Conservation (phyloP, 140 eudicot genomes). For the Cichorium intybus region DNA sequence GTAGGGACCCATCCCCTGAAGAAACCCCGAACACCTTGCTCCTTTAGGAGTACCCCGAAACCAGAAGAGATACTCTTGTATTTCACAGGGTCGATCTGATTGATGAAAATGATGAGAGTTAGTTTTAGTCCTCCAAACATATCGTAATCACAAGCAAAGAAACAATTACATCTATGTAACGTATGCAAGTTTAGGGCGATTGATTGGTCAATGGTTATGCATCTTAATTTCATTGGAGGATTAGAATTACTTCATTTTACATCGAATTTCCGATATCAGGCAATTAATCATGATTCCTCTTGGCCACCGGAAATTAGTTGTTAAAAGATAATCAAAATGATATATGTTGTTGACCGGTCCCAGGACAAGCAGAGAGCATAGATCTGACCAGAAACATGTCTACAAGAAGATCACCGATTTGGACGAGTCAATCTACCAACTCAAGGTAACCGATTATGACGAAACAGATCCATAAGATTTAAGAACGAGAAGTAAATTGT, state of each 20-base stretch:
- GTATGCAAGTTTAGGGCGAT: not conserved
- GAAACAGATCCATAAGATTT: slow-evolving; percentile 1
- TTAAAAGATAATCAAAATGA: not conserved
- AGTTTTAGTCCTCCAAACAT: not conserved
- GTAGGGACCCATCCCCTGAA: slow-evolving; percentile 80
- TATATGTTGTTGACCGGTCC: not conserved
- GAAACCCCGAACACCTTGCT: slow-evolving; percentile 72
- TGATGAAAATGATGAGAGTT: not conserved
- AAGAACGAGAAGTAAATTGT: not conserved
- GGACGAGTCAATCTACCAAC: not conserved
- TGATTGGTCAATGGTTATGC: not conserved
- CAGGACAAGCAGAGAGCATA: slow-evolving; percentile 1
- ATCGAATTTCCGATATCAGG: not conserved
- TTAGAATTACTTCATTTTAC: not conserved
- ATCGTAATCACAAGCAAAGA: not conserved
- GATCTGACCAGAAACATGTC: slow-evolving; percentile 19
- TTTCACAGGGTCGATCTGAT: slow-evolving; percentile 72
- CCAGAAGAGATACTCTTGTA: slow-evolving; percentile 81
- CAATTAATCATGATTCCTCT: not conserved
- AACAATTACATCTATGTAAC: not conserved
- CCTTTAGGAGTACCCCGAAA: slow-evolving; percentile 67
- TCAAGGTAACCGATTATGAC: not conserved
- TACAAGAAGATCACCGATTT: not conserved
- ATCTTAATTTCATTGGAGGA: not conserved
- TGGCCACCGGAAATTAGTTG: not conserved